Conservation (phyloP, 345 rosid genomes). For the Gossypium longicalyx region DNA sequence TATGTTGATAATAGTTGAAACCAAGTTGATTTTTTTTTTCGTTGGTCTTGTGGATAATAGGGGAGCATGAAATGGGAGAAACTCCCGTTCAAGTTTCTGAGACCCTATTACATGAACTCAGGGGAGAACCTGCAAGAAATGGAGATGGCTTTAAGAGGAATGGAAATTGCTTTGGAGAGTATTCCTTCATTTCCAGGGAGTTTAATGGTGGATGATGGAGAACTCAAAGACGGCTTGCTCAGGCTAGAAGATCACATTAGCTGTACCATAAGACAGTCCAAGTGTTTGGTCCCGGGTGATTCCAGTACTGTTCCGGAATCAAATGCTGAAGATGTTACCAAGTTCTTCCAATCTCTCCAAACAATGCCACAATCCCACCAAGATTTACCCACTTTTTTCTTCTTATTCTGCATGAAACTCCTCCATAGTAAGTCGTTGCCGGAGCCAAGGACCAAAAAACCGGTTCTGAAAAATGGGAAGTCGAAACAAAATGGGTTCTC, state of each 20-base stretch:
- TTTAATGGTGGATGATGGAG: conserved; percentile 28
- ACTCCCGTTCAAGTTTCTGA: conserved; percentile 50
- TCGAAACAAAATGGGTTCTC: conserved; percentile 16
- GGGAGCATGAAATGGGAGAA: conserved; percentile 82
- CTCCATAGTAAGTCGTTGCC: conserved; percentile 36
- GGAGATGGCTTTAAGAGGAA: conserved; percentile 61
- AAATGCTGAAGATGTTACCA: conserved; percentile 28
- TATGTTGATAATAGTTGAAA: not conserved
- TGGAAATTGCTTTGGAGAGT: conserved; percentile 64
- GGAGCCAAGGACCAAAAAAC: conserved; percentile 19
- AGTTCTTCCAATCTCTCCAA: conserved; percentile 44
- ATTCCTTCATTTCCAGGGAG: conserved; percentile 31
- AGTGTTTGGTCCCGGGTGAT: conserved; percentile 21
- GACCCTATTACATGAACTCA: conserved; percentile 33
- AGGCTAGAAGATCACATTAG: conserved; percentile 43
- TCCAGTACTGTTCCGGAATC: conserved; percentile 54
- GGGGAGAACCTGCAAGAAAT: conserved; percentile 50
- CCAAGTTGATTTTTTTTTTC: not conserved
- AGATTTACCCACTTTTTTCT: conserved; percentile 64
- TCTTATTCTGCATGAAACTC: conserved; percentile 69
- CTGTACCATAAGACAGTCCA: conserved; percentile 35
- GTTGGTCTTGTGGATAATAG: conserved; percentile 27
- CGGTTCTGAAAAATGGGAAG: conserved; percentile 26
- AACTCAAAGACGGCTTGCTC: conserved; percentile 34
- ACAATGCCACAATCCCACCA: conserved; percentile 40